Base-by-base conservation (phyloP, 768 basidiomycete genomes). In the Tricholoma bakamatsutake region DNA sequence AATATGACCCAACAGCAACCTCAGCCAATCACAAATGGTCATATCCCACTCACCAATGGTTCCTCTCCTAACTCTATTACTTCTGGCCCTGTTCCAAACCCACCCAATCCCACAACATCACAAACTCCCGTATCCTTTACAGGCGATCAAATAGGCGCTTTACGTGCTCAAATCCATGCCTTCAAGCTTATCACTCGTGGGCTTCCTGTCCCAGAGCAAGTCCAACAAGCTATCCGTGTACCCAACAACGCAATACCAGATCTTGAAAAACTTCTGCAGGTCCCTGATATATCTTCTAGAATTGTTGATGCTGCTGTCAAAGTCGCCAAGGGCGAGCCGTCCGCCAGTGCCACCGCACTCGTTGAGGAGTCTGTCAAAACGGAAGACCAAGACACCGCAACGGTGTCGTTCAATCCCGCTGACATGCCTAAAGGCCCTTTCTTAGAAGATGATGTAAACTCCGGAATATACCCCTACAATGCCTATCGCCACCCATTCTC, bases 391-490 rank as follows among this genome's bases (percentile, higher is more conserved):
- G 70, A 76, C 12, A 58, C 67, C 0, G 70, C 76, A 11, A 59
- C 67, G 1, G 59, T 72, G 6, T 67, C 77, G 34, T 69, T 82
- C 5, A 79, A 85, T 53, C 71, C 80, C 8, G 73, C 79, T 2
- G 83, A 88, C 59, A 66, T 86, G 46, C 86, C 90, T 24, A 87
- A 87, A 59, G 87, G 84, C 0, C 82, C 84, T 5, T 85, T 84
- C 70, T 75, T 90, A 30, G 93, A 96, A 58, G 88, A 89, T 66
- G 83, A 95, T 66, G 74, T 81, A 52, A 77, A 82, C 55, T 93
- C 92, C 0, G 82, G 83, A 39, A 85, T 95, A 57, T 93, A 95
- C 64, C 94, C 94, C 2, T 95, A 94, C 75, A 96, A 96, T 68
- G 87, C 94, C 17, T 95, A 84, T 67, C 79, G 81, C 28, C 83